These are phyloP conservation scores for Artomyces pyxidatus DNA, from an alignment of 768 basidiomycete species.

Conservation along the genomic window DNA sequence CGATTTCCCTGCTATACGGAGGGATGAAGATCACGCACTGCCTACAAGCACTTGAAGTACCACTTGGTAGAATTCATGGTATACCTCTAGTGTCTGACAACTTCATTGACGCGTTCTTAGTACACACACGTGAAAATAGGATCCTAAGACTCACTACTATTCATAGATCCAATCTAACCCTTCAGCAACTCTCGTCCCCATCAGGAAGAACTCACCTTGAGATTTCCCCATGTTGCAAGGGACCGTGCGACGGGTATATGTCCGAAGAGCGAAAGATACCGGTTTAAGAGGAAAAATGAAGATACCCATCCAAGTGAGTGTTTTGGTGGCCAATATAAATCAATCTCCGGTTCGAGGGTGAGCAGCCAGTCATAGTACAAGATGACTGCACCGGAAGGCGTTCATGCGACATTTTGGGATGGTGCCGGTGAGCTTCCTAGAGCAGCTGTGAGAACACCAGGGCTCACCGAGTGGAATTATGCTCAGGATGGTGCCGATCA, in stretches of 20 bases:
- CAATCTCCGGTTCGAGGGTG: slow-evolving; percentile 33
- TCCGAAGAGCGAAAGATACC: slow-evolving; percentile 11
- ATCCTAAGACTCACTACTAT: neutral
- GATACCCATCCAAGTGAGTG: slow-evolving; percentile 1
- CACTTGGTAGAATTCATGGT: neutral
- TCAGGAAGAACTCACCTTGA: neutral
- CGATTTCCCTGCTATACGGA: too few species aligned
- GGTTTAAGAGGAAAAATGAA: slow-evolving; percentile 12
- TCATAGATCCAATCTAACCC: neutral
- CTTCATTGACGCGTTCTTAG: neutral
- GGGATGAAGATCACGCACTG: neutral
- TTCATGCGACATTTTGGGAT: too few species aligned
- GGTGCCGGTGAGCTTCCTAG: too few species aligned
- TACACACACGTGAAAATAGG: neutral
- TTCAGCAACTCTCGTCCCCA: neutral
- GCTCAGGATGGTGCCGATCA: too few species aligned
- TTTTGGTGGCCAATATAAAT: slow-evolving; percentile 30
- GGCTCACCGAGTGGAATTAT: too few species aligned
- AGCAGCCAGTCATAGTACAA: slow-evolving; percentile 36
- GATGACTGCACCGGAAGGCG: slow-evolving; percentile 12
- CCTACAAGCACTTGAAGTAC: neutral
- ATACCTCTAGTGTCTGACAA: neutral
- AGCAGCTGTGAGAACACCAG: too few species aligned
- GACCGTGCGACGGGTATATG: neutral
- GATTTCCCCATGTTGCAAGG: neutral